phyloP scores from a whole-genome alignment of 139 green algal species.

The Closterium sp. region DNA sequence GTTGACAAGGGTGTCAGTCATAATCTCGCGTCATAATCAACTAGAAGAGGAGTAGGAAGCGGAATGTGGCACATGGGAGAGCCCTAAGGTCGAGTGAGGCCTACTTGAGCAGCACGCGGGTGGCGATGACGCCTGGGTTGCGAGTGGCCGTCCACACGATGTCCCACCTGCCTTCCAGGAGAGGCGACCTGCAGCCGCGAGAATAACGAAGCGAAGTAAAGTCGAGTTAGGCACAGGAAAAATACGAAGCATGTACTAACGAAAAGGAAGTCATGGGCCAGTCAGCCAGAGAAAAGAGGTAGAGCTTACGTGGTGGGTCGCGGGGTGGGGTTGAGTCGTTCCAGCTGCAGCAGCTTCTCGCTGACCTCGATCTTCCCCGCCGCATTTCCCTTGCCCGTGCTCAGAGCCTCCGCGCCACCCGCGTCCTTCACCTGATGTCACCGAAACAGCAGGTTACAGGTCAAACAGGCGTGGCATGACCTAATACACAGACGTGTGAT shows the following conservation, averaged over 20 bases:
- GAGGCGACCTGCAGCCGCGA: constrained; percentile 25
- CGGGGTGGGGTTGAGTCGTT: constrained; percentile 45
- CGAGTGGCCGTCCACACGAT: constrained; percentile 38
- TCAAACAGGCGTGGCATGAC: background rate
- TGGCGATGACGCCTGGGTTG: constrained; percentile 31
- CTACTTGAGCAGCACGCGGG: constrained; percentile 31
- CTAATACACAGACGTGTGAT: too few relatives aligned
- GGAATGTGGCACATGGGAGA: background rate
- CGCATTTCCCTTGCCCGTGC: constrained; percentile 6
- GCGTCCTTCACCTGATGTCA: constrained; percentile 34
- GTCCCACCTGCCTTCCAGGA: constrained; percentile 40
- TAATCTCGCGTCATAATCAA: background rate
- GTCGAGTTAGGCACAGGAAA: background rate
- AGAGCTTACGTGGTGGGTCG: constrained; percentile 41
- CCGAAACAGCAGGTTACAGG: background rate
- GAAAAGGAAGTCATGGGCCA: too few relatives aligned
- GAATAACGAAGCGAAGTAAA: background rate
- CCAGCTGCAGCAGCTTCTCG: constrained; percentile 51
- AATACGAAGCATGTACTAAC: too few relatives aligned
- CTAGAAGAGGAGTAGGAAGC: background rate
- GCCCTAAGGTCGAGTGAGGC: background rate
- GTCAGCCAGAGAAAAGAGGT: too few relatives aligned
- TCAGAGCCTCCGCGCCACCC: constrained; percentile 32
- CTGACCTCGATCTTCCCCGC: constrained; percentile 22
- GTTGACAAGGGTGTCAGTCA: background rate